Base-by-base conservation (phyloP, 2,329 filamentous ascomycete genomes). In the Catunica adiposa region DNA sequence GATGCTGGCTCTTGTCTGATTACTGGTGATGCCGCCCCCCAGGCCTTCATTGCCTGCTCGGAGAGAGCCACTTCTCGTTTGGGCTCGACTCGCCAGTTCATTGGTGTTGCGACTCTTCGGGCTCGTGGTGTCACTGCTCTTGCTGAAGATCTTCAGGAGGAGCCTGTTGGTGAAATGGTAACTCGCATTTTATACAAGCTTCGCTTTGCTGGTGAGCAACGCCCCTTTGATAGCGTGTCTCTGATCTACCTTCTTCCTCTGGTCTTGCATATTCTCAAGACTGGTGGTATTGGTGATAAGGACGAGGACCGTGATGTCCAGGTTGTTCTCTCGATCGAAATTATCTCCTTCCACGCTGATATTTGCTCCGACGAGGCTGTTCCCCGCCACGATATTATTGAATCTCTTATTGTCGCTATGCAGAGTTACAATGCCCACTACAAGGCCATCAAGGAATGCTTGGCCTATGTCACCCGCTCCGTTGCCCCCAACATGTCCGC, bases 361-460 rank as follows among this genome's bases (percentile, higher is more conserved):
- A 78, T 83, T 26, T 94, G 83, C 65, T 75, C 79, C 29, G 85
- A 95, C 62, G 73, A 78, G 53, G 78, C 82, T 31, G 76, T 96
- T 25, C 89, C 90, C 29, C 82, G 92, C 7, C 75, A 78, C 53
- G 79, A 89, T 58, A 74, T 95, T 38, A 68, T 97, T 3, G 72
- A 78, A 1, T 74, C 78, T 2, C 73, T 98, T 38, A 82, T 95
- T 56, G 74, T 73, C 47, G 84, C 89, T 1, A 94, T 98, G 86
- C 86, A 94, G 65, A 78, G 71, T 59, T 95, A 94, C 66, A 84
- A 82, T 47, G 89, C 94, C 64, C 92, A 98, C 68, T 96, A 96
- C 72, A 95, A 95, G 69, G 73, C 89, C 57, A 81, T 96, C 69
- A 95, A 90, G 67, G 92, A 98, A 68, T 94, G 88, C 63, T 79